Conservation (phyloP, 371 early-diverging fungal genomes). For the Mortierella sp. region DNA sequence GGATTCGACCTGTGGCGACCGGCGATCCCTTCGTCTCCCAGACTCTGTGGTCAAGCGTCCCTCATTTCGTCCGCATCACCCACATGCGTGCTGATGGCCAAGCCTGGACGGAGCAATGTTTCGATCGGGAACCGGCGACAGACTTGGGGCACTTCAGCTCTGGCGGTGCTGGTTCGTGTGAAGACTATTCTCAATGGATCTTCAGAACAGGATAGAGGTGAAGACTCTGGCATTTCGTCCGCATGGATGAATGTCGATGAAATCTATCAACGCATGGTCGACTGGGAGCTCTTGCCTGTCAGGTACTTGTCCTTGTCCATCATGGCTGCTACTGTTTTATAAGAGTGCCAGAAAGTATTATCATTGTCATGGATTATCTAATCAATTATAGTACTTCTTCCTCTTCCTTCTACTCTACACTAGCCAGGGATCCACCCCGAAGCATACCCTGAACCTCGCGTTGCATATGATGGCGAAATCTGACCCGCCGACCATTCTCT, state of each 20-base stretch:
- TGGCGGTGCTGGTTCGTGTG: slow-evolving; percentile 41
- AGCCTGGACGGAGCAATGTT: slow-evolving; percentile 35
- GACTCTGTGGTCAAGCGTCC: slow-evolving; percentile 52
- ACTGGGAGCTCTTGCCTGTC: slow-evolving; percentile 53
- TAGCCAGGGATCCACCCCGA: slow-evolving; percentile 56
- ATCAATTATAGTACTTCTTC: background rate
- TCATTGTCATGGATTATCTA: background rate
- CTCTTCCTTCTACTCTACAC: too few relatives aligned
- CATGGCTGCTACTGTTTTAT: too few relatives aligned
- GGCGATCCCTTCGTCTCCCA: slow-evolving; percentile 41
- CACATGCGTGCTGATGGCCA: slow-evolving; percentile 47
- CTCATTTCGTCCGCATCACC: slow-evolving; percentile 41
- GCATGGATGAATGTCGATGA: slow-evolving; percentile 58
- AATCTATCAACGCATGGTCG: slow-evolving; percentile 49
- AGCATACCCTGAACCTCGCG: slow-evolving; percentile 51
- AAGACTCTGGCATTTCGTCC: background rate
- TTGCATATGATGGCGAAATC: slow-evolving; percentile 57
- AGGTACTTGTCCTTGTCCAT: slow-evolving; percentile 20
- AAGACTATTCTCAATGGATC: slow-evolving; percentile 15
- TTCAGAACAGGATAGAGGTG: background rate
- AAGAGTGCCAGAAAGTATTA: too few relatives aligned
- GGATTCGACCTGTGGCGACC: slow-evolving; percentile 53
- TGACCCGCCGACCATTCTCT: slow-evolving; percentile 41
- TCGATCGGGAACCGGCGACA: slow-evolving; percentile 55
- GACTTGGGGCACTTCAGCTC: slow-evolving; percentile 47